Percentiles rank a stretch among this genome's conserved stretches.
Conservation (phyloP, 73 alveolate genomes). For the Paramecium octaurelia region DNA sequence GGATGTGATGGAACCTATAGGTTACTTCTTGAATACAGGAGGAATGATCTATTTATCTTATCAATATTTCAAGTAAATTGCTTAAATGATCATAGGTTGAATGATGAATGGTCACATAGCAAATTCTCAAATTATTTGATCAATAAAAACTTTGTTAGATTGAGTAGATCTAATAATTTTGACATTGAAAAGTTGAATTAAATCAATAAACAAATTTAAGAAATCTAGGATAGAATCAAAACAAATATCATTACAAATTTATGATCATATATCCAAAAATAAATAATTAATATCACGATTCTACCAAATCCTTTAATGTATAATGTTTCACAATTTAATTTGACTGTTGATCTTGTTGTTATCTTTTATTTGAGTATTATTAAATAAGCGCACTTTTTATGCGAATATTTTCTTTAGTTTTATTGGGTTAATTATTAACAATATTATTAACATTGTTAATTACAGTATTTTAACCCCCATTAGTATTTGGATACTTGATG, state of each 20-base stretch:
- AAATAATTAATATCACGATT: background rate
- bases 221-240: conserved; percentile 23
- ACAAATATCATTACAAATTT: conserved; percentile 35
- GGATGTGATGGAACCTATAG: conserved; percentile 79
- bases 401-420: conserved; percentile 14
- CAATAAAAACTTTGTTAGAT: background rate
- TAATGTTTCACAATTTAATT: conserved; percentile 21
- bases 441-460: background rate
- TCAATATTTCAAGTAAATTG: conserved; percentile 22
- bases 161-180: background rate
- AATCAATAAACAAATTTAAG: background rate
- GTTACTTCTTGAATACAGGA: conserved; percentile 50
- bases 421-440: background rate
- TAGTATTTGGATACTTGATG: background rate
- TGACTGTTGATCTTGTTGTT: background rate
- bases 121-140: conserved; percentile 42
- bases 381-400: conserved; percentile 28
- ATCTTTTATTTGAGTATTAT: background rate
- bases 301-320: conserved; percentile 29
- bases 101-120: conserved; percentile 10
- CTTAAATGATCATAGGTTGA: background rate
- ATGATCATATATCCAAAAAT: conserved; percentile 6
- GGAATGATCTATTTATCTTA: background rate
- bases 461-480: background rate
- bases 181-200: background rate